A percentile compares a stretch with the other conserved stretches of the same genome.
Conservation (phyloP, 495 filamentous ascomycete species). For the Trichoderma asperelloides region DNA sequence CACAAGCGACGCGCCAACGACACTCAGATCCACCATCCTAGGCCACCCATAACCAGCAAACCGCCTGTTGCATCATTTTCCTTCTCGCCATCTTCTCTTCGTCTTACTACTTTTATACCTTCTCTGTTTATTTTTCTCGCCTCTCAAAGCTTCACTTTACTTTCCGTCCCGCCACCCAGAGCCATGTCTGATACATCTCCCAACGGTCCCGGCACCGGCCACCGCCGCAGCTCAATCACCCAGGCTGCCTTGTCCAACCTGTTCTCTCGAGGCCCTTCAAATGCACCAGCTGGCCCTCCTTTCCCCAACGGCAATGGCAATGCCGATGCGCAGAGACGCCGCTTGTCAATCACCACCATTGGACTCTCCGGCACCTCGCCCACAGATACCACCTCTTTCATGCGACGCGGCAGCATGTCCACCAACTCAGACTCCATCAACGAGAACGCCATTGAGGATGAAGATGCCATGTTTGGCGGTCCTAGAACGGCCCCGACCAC, state of each 20-base stretch:
- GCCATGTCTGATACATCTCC: slow-evolving; percentile 6
- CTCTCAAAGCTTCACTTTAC: not conserved
- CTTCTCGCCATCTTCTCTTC: not conserved
- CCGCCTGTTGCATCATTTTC: not conserved
- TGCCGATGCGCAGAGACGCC: slow-evolving; percentile 66
- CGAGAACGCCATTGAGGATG: slow-evolving; percentile 81
- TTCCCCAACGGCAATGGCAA: slow-evolving; percentile 55
- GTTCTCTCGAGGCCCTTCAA: slow-evolving; percentile 42
- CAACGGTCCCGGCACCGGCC: slow-evolving; percentile 26
- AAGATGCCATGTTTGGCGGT: slow-evolving; percentile 34
- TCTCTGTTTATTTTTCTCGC: not conserved
- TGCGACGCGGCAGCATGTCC: slow-evolving; percentile 67
- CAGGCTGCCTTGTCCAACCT: slow-evolving; percentile 45
- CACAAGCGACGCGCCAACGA: not conserved
- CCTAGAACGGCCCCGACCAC: slow-evolving; percentile 48
- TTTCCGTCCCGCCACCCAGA: not conserved
- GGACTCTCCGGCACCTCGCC: slow-evolving; percentile 75
- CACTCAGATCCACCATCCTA: not conserved
- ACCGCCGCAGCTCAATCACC: slow-evolving; percentile 49
- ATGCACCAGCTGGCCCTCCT: slow-evolving; percentile 19
- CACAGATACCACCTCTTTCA: slow-evolving; percentile 41
- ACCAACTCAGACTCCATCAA: slow-evolving; percentile 65
- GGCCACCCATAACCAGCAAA: not conserved
- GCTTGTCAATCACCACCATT: slow-evolving; percentile 79
- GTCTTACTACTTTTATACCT: not conserved